Evolutionary conservation across 2,329 filamentous ascomycete genomes (phyloP).

Genomic region (Plectosphaerella sp.): DNA sequence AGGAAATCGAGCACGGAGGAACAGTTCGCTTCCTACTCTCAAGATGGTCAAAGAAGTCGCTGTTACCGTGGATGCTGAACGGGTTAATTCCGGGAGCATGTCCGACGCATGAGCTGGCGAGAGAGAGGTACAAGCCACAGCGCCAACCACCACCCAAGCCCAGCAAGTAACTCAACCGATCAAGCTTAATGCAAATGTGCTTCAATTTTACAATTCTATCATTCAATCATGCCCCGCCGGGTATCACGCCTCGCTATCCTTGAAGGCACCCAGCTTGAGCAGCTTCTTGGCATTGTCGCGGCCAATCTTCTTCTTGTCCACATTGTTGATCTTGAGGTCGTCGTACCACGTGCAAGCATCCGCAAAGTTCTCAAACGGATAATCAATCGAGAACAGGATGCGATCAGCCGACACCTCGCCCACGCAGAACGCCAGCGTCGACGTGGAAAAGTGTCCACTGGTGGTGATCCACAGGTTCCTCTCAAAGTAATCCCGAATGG

Average conservation of each 20-base stretch:
- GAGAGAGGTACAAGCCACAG: too few species aligned
- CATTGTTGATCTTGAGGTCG: slow-evolving; percentile 16
- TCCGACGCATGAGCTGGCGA: too few species aligned
- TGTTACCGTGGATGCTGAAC: too few species aligned
- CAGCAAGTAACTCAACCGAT: too few species aligned
- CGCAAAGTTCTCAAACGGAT: slow-evolving; percentile 44
- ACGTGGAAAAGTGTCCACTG: slow-evolving; percentile 50
- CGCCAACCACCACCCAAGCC: too few species aligned
- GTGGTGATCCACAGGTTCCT: slow-evolving; percentile 55
- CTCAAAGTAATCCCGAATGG: slow-evolving; percentile 47
- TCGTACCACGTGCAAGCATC: slow-evolving; percentile 38
- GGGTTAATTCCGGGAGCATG: too few species aligned
- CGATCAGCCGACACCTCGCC: slow-evolving; percentile 43
- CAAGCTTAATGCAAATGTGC: neutral
- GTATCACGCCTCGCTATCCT: slow-evolving; percentile 19
- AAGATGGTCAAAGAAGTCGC: too few species aligned
- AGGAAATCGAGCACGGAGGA: too few species aligned
- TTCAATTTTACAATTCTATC: too few species aligned
- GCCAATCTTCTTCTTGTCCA: slow-evolving; percentile 30
- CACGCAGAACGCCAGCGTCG: slow-evolving; percentile 44
- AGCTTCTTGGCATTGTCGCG: slow-evolving; percentile 37
- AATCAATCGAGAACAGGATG: slow-evolving; percentile 49
- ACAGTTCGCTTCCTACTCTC: too few species aligned
- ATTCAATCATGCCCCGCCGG: too few species aligned
- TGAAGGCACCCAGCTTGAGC: slow-evolving; percentile 31